phyloP scores from a whole-genome alignment of 2,329 filamentous ascomycete genomes.

The Podosphaera fusca region DNA sequence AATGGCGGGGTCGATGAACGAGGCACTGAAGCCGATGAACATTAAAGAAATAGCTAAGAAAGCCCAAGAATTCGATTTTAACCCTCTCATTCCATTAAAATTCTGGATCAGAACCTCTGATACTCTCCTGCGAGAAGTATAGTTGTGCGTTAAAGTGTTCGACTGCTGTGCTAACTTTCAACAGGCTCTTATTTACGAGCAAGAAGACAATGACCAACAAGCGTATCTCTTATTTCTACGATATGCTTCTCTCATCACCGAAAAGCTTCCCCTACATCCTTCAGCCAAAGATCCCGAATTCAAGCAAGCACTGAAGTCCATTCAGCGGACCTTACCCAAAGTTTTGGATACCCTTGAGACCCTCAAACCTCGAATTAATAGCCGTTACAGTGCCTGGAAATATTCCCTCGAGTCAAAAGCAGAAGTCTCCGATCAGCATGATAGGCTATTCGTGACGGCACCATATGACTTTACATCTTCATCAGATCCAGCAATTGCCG shows the following conservation, averaged over 20 bases:
- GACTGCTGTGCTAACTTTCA: constrained; percentile 2
- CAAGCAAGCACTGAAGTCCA: constrained; percentile 27
- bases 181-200: constrained; percentile 64
- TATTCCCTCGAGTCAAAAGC: constrained; percentile 23
- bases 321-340: constrained; percentile 35
- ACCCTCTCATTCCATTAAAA: constrained; percentile 49
- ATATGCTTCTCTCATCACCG: constrained; percentile 64
- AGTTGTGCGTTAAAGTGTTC: constrained; percentile 8
- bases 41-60: constrained; percentile 55
- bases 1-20: constrained; percentile 13
- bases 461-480: constrained; percentile 17
- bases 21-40: constrained; percentile 31
- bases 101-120: constrained; percentile 66
- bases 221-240: constrained; percentile 83
- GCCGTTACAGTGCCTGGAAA: constrained; percentile 44
- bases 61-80: constrained; percentile 64
- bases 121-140: constrained; percentile 58
- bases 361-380: constrained; percentile 57
- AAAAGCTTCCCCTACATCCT: constrained; percentile 53
- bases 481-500: constrained; percentile 36
- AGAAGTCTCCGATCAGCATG: background rate
- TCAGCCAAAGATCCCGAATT: constrained; percentile 43
- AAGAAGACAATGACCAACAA: constrained; percentile 66
- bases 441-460: background rate
- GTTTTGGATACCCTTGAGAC: constrained; percentile 39